Evolutionary conservation across 352 stramenopile species (phyloP).

Genomic region (Globisporangium cystogenes): DNA sequence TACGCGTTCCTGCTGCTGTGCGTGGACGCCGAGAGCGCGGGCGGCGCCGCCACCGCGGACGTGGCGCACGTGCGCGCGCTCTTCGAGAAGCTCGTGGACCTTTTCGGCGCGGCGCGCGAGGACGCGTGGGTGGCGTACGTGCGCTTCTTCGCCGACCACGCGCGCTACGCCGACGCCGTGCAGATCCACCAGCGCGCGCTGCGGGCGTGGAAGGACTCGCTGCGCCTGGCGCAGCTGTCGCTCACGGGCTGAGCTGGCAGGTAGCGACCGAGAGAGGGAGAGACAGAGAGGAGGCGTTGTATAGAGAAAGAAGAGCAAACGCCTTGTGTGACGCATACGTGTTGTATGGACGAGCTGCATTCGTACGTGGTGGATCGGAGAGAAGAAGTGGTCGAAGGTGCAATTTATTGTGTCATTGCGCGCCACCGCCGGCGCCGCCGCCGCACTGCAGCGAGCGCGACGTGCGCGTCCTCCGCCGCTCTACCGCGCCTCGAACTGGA

Average conservation of each 20-base stretch:
- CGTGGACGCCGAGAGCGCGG: constrained; percentile 65
- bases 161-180: constrained; percentile 47
- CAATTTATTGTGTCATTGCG: too few species aligned
- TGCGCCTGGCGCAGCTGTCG: constrained; percentile 44
- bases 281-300: not conserved
- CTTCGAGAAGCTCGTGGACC: constrained; percentile 81
- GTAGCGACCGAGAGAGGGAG: not conserved
- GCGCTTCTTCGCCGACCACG: constrained; percentile 39
- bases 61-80: constrained; percentile 47
- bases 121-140: constrained; percentile 77
- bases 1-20: constrained; percentile 62
- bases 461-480: constrained; percentile 3
- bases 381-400: too few species aligned
- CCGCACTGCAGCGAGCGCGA: too few species aligned
- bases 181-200: constrained; percentile 63
- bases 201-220: constrained; percentile 59
- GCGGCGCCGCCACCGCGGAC: constrained; percentile 20
- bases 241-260: constrained; percentile 13
- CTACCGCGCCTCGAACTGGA: constrained; percentile 90
- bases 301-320: not conserved
- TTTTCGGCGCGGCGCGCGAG: constrained; percentile 54
- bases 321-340: too few species aligned
- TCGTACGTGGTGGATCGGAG: too few species aligned
- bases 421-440: too few species aligned
- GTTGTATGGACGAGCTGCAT: too few species aligned